A percentile compares a stretch with the other conserved stretches of the same genome.
Conservation (phyloP, 768 basidiomycete species). For the Lentinula boryana region DNA sequence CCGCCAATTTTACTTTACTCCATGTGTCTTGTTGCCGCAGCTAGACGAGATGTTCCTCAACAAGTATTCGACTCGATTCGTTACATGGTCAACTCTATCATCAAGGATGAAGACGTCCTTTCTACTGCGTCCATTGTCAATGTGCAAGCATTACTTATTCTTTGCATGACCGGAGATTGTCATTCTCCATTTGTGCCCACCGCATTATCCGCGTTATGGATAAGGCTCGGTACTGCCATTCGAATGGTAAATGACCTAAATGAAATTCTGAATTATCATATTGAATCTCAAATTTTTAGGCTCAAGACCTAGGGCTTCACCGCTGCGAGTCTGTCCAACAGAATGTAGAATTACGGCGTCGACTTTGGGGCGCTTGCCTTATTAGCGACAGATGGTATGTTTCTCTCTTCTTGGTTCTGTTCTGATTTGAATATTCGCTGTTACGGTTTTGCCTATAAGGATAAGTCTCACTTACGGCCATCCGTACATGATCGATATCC, state of each 20-base stretch:
- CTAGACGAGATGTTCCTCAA: slow-evolving; percentile 78
- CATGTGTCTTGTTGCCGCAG: slow-evolving; percentile 89
- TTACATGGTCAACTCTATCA: slow-evolving; percentile 77
- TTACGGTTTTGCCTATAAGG: slow-evolving; percentile 34
- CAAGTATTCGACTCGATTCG: slow-evolving; percentile 87
- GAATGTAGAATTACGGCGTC: slow-evolving; percentile 78
- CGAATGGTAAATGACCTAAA: slow-evolving; percentile 65
- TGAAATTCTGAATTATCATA: slow-evolving; percentile 1
- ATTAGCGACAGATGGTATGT: slow-evolving; percentile 89
- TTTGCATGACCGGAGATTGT: slow-evolving; percentile 84
- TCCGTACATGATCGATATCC: slow-evolving; percentile 93
- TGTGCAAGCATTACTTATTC: slow-evolving; percentile 80
- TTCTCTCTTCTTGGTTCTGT: slow-evolving; percentile 7
- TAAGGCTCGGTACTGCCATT: slow-evolving; percentile 83
- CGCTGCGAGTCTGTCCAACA: slow-evolving; percentile 84
- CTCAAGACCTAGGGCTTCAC: slow-evolving; percentile 94
- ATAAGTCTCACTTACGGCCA: slow-evolving; percentile 86
- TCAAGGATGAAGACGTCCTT: slow-evolving; percentile 87
- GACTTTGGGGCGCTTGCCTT: slow-evolving; percentile 93
- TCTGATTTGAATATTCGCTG: slow-evolving; percentile 6
- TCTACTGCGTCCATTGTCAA: slow-evolving; percentile 83
- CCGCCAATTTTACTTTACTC: slow-evolving; percentile 85
- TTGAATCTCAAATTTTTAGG: slow-evolving; percentile 38
- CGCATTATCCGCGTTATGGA: slow-evolving; percentile 81
- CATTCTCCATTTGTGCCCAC: slow-evolving; percentile 87